Conservation (phyloP, 306 rosid genomes). For the Lablab purpureus region DNA sequence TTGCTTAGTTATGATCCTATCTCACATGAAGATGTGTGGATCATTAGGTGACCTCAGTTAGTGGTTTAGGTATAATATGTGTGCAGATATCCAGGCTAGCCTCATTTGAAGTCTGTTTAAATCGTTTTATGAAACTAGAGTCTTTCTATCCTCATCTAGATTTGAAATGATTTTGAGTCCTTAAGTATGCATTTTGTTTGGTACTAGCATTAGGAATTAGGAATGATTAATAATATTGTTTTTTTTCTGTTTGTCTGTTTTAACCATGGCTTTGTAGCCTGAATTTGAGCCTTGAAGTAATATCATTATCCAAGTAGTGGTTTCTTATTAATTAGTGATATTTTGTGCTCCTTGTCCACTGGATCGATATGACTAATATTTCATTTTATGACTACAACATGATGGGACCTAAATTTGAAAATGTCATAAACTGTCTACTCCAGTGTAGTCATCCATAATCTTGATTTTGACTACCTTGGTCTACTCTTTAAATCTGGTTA, state of each 20-base stretch:
- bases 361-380: too few species aligned
- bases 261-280: too few species aligned
- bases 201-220: not conserved
- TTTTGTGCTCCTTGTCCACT: too few species aligned
- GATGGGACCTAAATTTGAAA: too few species aligned
- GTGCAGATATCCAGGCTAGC: conserved; percentile 13
- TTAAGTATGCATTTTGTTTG: not conserved
- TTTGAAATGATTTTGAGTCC: not conserved
- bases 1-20: conserved; percentile 30
- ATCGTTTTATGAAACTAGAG: not conserved
- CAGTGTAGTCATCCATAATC: too few species aligned
- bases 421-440: too few species aligned
- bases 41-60: not conserved
- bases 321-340: too few species aligned
- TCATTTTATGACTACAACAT: too few species aligned
- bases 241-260: not conserved
- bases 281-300: too few species aligned
- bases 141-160: not conserved
- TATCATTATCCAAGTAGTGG: too few species aligned
- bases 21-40: not conserved
- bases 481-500: not conserved
- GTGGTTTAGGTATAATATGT: not conserved
- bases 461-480: too few species aligned
- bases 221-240: not conserved
- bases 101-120: conserved; percentile 20